phyloP scores from a whole-genome alignment of 1,284 basidiomycete genomes.

The Serendipita sp. region DNA sequence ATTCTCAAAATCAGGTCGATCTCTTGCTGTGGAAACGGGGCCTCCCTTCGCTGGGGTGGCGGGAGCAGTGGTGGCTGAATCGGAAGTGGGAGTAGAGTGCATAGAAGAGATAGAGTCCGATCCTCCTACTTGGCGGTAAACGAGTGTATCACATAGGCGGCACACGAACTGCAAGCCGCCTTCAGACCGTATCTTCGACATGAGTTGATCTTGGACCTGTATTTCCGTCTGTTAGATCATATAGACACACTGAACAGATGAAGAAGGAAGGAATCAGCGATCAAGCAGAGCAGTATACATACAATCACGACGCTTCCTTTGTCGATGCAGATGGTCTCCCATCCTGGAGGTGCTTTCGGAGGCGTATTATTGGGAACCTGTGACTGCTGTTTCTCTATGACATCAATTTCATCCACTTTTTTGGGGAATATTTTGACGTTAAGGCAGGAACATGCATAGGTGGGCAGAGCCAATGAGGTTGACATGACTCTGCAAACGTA shows the following conservation, averaged over 20 bases:
- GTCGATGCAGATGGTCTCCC: conserved; percentile 21
- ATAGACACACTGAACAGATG: conserved; percentile 7
- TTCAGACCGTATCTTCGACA: conserved; percentile 44
- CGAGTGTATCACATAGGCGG: conserved; percentile 45
- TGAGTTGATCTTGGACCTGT: conserved; percentile 55
- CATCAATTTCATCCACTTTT: neutral
- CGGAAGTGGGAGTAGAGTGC: neutral
- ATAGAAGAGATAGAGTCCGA: neutral
- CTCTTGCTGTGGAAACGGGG: conserved; percentile 43
- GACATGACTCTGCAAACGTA: neutral
- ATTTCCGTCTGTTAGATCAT: conserved; percentile 12
- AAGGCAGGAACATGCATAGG: neutral
- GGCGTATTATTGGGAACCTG: conserved; percentile 16
- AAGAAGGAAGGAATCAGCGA: neutral
- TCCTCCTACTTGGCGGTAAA: conserved; percentile 56
- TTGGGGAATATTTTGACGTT: conserved; percentile 10
- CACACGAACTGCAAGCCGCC: conserved; percentile 36
- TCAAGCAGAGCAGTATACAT: conserved; percentile 18
- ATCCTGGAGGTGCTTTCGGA: conserved; percentile 28
- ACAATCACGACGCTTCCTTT: conserved; percentile 54
- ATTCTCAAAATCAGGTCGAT: conserved; percentile 51
- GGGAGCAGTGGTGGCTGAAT: neutral
- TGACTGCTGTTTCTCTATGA: neutral
- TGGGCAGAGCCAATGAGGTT: neutral
- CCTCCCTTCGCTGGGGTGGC: conserved; percentile 24